Conservation (phyloP, 2,329 filamentous ascomycete genomes). For the Neonectria neomacrospora region DNA sequence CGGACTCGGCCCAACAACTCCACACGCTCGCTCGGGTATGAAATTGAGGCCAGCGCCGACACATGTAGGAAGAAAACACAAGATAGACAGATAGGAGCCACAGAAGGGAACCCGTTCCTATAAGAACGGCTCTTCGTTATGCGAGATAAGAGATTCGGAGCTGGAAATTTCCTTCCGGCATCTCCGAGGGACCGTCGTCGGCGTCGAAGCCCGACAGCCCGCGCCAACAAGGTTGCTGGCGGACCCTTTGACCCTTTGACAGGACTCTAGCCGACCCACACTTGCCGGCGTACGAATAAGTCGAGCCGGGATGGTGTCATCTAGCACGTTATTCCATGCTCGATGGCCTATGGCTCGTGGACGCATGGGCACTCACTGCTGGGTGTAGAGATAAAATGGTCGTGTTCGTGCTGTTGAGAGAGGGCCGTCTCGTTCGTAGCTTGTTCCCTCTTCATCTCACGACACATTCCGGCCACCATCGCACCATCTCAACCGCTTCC, state of each 20-base stretch:
- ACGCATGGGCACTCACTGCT: constrained; percentile 11
- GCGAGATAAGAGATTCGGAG: constrained; percentile 33
- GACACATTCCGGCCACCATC: constrained; percentile 11
- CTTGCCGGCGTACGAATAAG: constrained; percentile 33
- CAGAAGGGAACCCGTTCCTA: constrained; percentile 9
- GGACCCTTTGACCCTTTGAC: constrained; percentile 31
- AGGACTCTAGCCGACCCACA: constrained; percentile 41
- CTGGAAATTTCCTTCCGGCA: constrained; percentile 28
- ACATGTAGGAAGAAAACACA: not conserved
- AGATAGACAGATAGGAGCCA: constrained; percentile 3
- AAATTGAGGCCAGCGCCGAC: constrained; percentile 5
- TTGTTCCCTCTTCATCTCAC: constrained; percentile 10
- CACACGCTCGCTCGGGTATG: not conserved
- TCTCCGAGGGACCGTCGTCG: constrained; percentile 33
- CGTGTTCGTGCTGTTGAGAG: constrained; percentile 27
- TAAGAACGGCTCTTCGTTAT: constrained; percentile 12
- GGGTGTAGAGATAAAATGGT: constrained; percentile 37
- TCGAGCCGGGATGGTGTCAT: constrained; percentile 44
- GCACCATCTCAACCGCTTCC: constrained; percentile 2
- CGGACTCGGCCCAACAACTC: not conserved
- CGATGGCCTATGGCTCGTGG: constrained; percentile 44
- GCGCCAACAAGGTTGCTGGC: constrained; percentile 38
- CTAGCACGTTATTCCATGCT: constrained; percentile 45
- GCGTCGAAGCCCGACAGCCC: constrained; percentile 30
- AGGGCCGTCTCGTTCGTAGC: constrained; percentile 15